Evolutionary conservation across 2,329 filamentous ascomycete species (phyloP), one percentile per base, ranked within the genome.

Genomic region (Hyphodiscus sp.): DNA sequence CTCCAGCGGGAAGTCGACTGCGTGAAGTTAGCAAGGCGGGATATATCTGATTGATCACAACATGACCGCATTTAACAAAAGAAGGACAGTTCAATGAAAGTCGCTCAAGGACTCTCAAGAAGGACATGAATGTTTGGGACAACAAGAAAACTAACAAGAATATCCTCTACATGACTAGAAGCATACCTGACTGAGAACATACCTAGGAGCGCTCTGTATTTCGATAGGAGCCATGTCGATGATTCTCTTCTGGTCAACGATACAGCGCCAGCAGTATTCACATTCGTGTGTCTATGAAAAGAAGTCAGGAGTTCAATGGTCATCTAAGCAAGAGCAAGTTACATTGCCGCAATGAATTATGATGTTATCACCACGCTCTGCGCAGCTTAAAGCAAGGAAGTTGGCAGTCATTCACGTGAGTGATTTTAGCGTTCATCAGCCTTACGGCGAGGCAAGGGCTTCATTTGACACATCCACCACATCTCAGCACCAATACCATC

Each of bases 1-100:
- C 46, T n/a, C 51, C 49, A 23, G 58, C 49, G 26, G 61, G 62
- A 20, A 62, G 18, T 18, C 47, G 11, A 46, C 51, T 56, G 33
- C 29, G 15, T n/a, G 26, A 19, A 8, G 38, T 49, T 42, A 49
- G 47, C 33, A 41, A 45, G 43, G 19, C n/a, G 11, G 19, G 43
- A 45, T 9, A 26, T 4, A 3, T 3, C 3, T 18, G 18, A 45
- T 9, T 19, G 16, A 45, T 19, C 42, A 16, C 13, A 45, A 45
- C 20, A 45, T 3, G 18, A 19, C 42, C 13, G 19, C 2, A 18
- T 13, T 23, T 20, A 9, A 11, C 8, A 16, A 19, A 20, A n/a
- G n/a, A 23, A 23, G 13, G 20, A 18, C 18, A 45, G 42, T n/a
- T 20, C 20, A 45, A n/a, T 20, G 19, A 45, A 45, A 45, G 11